Base-by-base conservation (phyloP, 441 rosid species). In the Pelargonium australe region DNA sequence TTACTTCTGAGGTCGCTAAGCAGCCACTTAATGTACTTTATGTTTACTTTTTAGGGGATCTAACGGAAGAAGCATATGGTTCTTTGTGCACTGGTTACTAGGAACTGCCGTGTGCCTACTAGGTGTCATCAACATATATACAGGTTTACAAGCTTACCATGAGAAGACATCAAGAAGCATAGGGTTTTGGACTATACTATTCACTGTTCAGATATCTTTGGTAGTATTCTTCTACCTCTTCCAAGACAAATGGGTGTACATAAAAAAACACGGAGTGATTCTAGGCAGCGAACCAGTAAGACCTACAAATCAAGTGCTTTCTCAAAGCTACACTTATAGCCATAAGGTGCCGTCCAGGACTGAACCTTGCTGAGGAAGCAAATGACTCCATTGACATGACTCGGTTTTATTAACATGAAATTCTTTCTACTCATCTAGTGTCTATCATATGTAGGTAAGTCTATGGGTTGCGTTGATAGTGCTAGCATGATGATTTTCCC, bases 191-290 rank as follows among this genome's bases (percentile, higher is more conserved):
- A 84, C 80, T 34, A 74, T 84, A 61, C 82, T 89, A 70, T 89
- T 93, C 90, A 88, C 98, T 5, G 84, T 75, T 62, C 84, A 93
- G 72, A 63, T 88, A 80, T 83, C 77, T 16, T 79, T 81, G 70
- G 70, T 91, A 70, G 87, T 82, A 62, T 80, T 91, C 83, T 68
- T 89, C 71, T 94, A 94, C 67, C 89, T 94, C 65, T 72, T 85
- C 71, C 89, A 88, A 77, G 98, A 94, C 76, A 94, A 88, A 74
- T 89, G 97, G 95, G 91, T 79, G 11, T 81, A 89, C 47, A 68
- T 91, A 68, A 82, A 81, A 53, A 81, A 78, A 78, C 92, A 91
- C 78, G 86, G 83, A 51, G 80, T 75, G 41, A 73, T 47, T 13
- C n/a, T 64, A 70, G 78, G 78, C 43, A 40, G 43, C 43, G 43